Evolutionary conservation across 345 rosid genomes (phyloP), one percentile per base, ranked within the genome.

Genomic region (Populus pruinosa): DNA sequence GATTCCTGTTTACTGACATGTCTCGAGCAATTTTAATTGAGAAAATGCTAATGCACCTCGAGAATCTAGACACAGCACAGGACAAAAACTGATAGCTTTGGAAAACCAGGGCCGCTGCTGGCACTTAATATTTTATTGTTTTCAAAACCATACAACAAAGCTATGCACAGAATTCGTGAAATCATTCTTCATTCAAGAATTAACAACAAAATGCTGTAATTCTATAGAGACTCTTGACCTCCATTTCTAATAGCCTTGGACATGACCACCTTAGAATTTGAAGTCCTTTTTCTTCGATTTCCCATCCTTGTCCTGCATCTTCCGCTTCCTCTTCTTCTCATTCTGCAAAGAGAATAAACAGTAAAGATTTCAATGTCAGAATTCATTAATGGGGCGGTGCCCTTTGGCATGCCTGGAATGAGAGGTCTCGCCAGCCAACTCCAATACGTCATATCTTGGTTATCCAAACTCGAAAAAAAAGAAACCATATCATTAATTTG

Each of bases 281-380:
- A 94, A 96, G 83, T 94, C 98, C 78, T 92, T 91, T 43, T 91
- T 96, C 94, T 96, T 96, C 0, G 94, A 90, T 84, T 96, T 96
- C 59, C 97, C 97, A 0, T 96, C 99, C 81, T 96, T 96, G 7
- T 96, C 98, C 69, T 90, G 95, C 94, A 87, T 88, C 83, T 93
- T 90, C 0, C 96, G 94, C 87, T 93, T 96, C 87, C 98, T 85
- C 83, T 92, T 96, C 88, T 92, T 94, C 85, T 90, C 93, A 64
- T 96, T 96, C 98, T 96, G 94, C 87, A 80, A 2, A 67, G 68
- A 6, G 63, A 67, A n/a, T 1, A n/a, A 59, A 59, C 14, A n/a
- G 29, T 23, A 23, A 1, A 10, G 29, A 59, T 59, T 11, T n/a
- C 63, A 10, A 10, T 10, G 25, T 59, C 29, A 8, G 5, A 2